These are phyloP conservation scores for Aegilops speltoides DNA, from an alignment of 176 grass and related monocot genomes.

Conservation along the genomic window DNA sequence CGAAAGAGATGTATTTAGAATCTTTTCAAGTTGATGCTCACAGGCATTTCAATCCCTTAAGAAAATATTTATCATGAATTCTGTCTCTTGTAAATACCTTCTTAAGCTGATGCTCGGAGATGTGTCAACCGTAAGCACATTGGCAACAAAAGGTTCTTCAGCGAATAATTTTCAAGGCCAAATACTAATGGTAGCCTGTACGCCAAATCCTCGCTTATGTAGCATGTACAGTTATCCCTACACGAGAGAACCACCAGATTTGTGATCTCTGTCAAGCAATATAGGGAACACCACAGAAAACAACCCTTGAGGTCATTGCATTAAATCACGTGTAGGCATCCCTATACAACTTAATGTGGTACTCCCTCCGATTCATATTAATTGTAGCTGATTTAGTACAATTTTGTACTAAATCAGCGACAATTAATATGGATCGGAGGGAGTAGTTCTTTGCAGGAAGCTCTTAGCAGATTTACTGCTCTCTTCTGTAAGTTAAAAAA, in stretches of 20 bases:
- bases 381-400: no score
- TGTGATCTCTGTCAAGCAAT: background rate
- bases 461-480: background rate
- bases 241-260: background rate
- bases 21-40: background rate
- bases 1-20: background rate
- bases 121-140: no score
- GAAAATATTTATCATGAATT: background rate
- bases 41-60: background rate
- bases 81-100: no score
- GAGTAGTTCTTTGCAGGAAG: background rate
- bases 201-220: no score
- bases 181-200: no score
- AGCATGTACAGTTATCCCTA: background rate
- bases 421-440: no score
- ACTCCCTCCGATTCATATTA: no score
- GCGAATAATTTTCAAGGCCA: no score
- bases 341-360: background rate
- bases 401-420: no score
- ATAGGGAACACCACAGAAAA: background rate
- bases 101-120: no score
- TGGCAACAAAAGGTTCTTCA: no score
- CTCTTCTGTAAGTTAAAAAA: no score
- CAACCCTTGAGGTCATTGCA: background rate
- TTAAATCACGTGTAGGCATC: background rate